phyloP scores from a whole-genome alignment of 2,329 filamentous ascomycete species.

The Xylaria sp. region DNA sequence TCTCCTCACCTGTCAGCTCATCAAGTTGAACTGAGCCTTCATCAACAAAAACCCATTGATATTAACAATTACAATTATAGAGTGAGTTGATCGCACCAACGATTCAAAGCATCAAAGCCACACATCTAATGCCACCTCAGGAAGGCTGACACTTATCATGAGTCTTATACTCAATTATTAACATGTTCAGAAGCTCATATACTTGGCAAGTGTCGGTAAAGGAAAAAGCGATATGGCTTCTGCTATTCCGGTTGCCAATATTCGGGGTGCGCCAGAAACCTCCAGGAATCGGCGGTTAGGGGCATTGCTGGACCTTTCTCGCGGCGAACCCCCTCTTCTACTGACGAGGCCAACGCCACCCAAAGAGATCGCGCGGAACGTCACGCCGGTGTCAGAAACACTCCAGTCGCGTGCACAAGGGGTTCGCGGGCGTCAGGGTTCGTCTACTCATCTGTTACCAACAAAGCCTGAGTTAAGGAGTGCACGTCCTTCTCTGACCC shows the following conservation, averaged over 20 bases:
- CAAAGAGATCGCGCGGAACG: conserved; percentile 26
- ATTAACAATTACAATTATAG: neutral
- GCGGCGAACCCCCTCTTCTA: conserved; percentile 24
- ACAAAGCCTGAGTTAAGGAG: conserved; percentile 10
- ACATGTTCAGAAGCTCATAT: conserved; percentile 23
- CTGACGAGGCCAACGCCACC: conserved; percentile 23
- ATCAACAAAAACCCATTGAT: neutral
- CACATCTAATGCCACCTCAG: neutral
- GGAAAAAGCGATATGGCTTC: conserved; percentile 32
- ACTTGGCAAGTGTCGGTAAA: conserved; percentile 15
- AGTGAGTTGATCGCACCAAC: conserved; percentile 4
- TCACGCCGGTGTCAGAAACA: conserved; percentile 18
- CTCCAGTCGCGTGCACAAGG: conserved; percentile 25
- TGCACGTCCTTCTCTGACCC: conserved; percentile 36
- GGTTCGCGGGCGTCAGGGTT: conserved; percentile 37
- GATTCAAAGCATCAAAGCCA: neutral
- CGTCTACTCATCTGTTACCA: conserved; percentile 25
- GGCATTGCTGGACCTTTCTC: conserved; percentile 27
- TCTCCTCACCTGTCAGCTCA: neutral
- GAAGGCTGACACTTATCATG: conserved; percentile 15
- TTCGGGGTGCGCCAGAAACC: conserved; percentile 26
- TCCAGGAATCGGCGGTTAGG: conserved; percentile 27
- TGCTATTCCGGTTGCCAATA: conserved; percentile 25
- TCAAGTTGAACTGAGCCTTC: neutral
- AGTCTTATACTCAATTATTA: conserved; percentile 20